Base-by-base conservation (phyloP, 2,329 filamentous ascomycete genomes). In the Aspergillus fumigatiaffinis region DNA sequence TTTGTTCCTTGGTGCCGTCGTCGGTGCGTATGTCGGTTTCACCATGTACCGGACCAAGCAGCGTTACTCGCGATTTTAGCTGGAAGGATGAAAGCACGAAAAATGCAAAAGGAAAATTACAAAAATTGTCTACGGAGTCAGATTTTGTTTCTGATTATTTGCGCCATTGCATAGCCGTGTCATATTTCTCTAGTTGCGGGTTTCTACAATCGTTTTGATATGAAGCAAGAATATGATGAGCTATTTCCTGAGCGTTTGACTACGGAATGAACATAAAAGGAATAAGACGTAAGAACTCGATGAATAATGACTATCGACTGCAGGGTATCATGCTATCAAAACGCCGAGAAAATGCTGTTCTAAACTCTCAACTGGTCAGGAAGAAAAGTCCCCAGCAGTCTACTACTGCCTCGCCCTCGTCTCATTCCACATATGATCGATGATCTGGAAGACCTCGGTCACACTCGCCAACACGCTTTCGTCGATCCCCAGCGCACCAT, bases 401-500 rank as follows among this genome's bases (percentile, higher is more conserved):
- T 52, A 58, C 47, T 51, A 46, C 50, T 50, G 38, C 58, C 63
- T 70, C 46, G 63, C 66, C 56, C 73, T 83, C 75, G 74, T 75
- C 75, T 91, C 87, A 54, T 79, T 83, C 89, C 91, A 96, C 66
- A 97, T 75, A 52, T 79, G 80, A 77, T 99, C 94, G 50, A 97
- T 83, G 29, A 92, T 87, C 76, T 97, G 93, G 68, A 97, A 99
- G 9, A 96, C 87, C 6, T 90, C 89, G 10, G 93, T 99, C 46
- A 97, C 90, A 54, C 86, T 82, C 69, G 85, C 86, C 82, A 96
- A 87, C 3, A 90, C 85, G 3, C 82, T 82, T 25, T 85, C 81
- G 50, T 92, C 88, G 51, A 96, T 85, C 14, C 81, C 79, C 58
- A 84, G 78, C 0, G 84, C 85, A 3, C 91, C 90, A 59, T 96